A percentile compares a stretch with the other conserved stretches of the same genome.
Conservation (phyloP, 768 basidiomycete species). For the Psilocybe cyanescens region DNA sequence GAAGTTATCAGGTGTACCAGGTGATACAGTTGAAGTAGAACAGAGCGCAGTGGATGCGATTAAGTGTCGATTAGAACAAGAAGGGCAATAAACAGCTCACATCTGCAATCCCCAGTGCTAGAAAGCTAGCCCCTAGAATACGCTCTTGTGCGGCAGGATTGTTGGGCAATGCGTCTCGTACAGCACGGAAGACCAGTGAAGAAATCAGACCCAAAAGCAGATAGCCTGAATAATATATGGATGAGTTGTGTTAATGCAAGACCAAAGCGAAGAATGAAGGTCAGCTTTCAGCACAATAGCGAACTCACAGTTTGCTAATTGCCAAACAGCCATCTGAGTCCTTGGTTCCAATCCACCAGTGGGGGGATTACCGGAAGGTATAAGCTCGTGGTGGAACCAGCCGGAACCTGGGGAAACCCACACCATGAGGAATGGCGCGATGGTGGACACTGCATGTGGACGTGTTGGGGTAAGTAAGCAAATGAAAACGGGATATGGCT, state of each 20-base stretch:
- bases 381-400: slow-evolving; percentile 71
- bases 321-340: slow-evolving; percentile 66
- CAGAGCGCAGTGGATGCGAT: background rate
- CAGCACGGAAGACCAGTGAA: slow-evolving; percentile 69
- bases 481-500: slow-evolving; percentile 10
- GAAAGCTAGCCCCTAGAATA: slow-evolving; percentile 67
- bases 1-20: background rate
- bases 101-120: slow-evolving; percentile 74
- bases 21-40: background rate
- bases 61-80: background rate
- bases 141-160: slow-evolving; percentile 70
- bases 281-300: background rate
- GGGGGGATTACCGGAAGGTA: slow-evolving; percentile 45
- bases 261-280: background rate
- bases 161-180: slow-evolving; percentile 60
- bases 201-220: slow-evolving; percentile 53
- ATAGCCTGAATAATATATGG: slow-evolving; percentile 29
- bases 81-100: slow-evolving; percentile 42
- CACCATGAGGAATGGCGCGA: slow-evolving; percentile 39
- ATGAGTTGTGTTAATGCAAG: slow-evolving; percentile 6
- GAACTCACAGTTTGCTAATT: slow-evolving; percentile 65
- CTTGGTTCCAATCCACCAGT: slow-evolving; percentile 45
- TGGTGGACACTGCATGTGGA: slow-evolving; percentile 36
- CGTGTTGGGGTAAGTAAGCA: background rate
- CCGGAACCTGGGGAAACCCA: slow-evolving; percentile 63